Evolutionary conservation across 1,284 basidiomycete genomes (phyloP).

Genomic region (Bondarzewia mesenterica): DNA sequence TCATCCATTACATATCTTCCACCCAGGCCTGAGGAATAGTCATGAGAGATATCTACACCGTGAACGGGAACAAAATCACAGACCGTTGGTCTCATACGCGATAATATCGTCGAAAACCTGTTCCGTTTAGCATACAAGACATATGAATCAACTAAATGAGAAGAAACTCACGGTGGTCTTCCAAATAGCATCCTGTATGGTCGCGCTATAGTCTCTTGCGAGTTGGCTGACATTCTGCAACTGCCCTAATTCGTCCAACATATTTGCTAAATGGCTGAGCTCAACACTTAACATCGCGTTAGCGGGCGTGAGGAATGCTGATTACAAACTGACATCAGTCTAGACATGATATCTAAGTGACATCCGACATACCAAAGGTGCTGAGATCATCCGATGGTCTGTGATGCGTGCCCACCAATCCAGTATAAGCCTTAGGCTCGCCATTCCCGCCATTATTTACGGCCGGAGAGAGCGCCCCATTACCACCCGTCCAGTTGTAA

Average conservation of each 20-base stretch:
- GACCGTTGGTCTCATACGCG: conserved; percentile 73
- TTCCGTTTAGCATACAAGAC: neutral
- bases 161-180: conserved; percentile 43
- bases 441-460: conserved; percentile 62
- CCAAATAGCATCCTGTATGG: conserved; percentile 57
- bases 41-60: neutral
- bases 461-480: conserved; percentile 51
- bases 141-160: neutral
- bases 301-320: conserved; percentile 67
- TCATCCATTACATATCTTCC: conserved; percentile 74
- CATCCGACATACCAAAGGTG: conserved; percentile 41
- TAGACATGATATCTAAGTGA: conserved; percentile 3
- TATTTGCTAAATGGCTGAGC: conserved; percentile 46
- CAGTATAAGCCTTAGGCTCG: conserved; percentile 58
- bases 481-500: conserved; percentile 72
- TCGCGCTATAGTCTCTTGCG: conserved; percentile 52
- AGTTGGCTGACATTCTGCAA: conserved; percentile 44
- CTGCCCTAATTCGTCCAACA: conserved; percentile 45
- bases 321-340: no score
- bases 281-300: conserved; percentile 79
- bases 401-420: conserved; percentile 65
- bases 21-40: conserved; percentile 40
- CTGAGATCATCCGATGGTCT: conserved; percentile 70
- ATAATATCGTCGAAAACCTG: conserved; percentile 58
- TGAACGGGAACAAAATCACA: conserved; percentile 1